These are phyloP conservation scores for Pleurozium schreberi DNA, from an alignment of 225 moss, liverwort and hornwort genomes.

Conservation along the genomic window DNA sequence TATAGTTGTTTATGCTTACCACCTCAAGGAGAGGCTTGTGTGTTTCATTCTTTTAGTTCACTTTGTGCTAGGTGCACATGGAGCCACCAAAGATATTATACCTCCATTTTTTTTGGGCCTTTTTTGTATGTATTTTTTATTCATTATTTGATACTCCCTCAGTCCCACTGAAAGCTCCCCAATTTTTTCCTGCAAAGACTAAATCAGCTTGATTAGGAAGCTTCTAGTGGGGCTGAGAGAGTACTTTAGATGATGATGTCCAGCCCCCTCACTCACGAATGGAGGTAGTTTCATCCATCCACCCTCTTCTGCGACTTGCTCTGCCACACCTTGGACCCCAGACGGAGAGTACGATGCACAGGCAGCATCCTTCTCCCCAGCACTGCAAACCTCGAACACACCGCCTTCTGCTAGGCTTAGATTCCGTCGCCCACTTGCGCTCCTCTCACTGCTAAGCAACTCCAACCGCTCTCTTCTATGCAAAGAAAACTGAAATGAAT, in stretches of 20 bases:
- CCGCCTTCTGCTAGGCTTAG: background rate
- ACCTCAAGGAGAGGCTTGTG: background rate
- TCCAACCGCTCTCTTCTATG: background rate
- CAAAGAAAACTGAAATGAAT: background rate
- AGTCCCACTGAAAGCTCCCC: too few species aligned
- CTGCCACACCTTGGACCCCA: background rate
- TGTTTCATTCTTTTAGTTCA: background rate
- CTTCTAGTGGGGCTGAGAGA: too few species aligned
- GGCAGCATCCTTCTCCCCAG: too few species aligned
- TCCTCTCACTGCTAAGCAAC: background rate
- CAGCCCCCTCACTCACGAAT: background rate
- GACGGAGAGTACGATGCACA: background rate
- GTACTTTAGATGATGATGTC: background rate
- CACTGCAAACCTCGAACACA: background rate
- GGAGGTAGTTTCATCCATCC: background rate
- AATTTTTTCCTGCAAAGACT: too few species aligned
- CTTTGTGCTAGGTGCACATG: too few species aligned
- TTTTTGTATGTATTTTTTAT: background rate
- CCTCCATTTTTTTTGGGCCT: rapidly evolving
- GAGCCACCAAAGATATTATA: background rate
- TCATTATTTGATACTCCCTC: background rate
- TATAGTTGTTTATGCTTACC: rapidly evolving
- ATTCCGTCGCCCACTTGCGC: background rate
- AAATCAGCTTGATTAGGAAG: too few species aligned
- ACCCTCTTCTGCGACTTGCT: background rate